Percentiles rank a stretch among this genome's conserved stretches.
phyloP scores from a whole-genome alignment of 495 filamentous ascomycete genomes.

The Jackrogersella minutella region DNA sequence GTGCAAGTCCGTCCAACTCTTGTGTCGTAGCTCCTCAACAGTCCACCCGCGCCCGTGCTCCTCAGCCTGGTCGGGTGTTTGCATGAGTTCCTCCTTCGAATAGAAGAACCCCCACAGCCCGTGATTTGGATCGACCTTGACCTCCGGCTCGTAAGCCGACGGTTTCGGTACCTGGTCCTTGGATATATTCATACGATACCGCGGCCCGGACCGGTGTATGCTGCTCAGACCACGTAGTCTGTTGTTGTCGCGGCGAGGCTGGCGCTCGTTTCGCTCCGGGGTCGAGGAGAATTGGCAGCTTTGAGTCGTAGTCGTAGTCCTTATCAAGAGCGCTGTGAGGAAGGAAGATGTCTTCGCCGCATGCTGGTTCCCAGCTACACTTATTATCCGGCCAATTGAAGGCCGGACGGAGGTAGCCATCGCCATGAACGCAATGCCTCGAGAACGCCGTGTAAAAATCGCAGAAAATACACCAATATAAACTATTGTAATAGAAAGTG shows the following conservation, averaged over 20 bases:
- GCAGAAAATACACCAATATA: not conserved
- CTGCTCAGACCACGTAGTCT: slow-evolving; percentile 80
- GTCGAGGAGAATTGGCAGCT: slow-evolving; percentile 44
- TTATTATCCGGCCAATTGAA: slow-evolving; percentile 48
- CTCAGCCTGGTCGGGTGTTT: slow-evolving; percentile 69
- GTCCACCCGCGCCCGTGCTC: slow-evolving; percentile 84
- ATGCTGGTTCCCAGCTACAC: slow-evolving; percentile 16
- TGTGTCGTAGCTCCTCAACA: slow-evolving; percentile 84
- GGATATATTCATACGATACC: slow-evolving; percentile 70
- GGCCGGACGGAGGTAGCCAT: slow-evolving; percentile 54
- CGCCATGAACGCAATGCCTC: slow-evolving; percentile 47
- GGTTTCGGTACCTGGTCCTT: slow-evolving; percentile 80
- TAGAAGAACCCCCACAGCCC: slow-evolving; percentile 96
- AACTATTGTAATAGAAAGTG: not conserved
- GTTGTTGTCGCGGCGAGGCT: slow-evolving; percentile 64
- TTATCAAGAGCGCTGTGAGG: slow-evolving; percentile 15
- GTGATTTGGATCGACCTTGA: slow-evolving; percentile 74
- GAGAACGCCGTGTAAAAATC: slow-evolving; percentile 1
- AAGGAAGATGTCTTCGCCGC: slow-evolving; percentile 18
- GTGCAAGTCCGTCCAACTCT: slow-evolving; percentile 95
- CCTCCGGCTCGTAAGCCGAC: slow-evolving; percentile 60
- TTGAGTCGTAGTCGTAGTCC: slow-evolving; percentile 19
- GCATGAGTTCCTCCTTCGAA: slow-evolving; percentile 66
- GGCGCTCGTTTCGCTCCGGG: slow-evolving; percentile 34
- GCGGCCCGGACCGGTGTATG: slow-evolving; percentile 77